Evolutionary conservation across 306 rosid genomes (phyloP).

Genomic region (Fragaria nilgerrensis): DNA sequence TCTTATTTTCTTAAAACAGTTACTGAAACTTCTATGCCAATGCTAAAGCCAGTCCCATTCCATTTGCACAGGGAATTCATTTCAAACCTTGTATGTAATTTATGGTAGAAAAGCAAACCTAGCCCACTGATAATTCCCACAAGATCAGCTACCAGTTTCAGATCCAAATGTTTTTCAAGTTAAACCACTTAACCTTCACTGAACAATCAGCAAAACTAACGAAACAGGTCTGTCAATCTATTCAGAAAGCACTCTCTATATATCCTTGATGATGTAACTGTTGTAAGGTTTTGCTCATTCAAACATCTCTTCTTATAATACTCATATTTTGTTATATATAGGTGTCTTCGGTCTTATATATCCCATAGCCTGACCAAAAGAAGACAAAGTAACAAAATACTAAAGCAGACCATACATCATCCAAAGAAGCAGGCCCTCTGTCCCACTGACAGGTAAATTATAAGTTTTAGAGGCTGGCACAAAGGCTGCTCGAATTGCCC

Average conservation of each 20-base stretch:
- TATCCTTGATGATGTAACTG: not conserved
- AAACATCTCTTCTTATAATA: not conserved
- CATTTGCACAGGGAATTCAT: not conserved
- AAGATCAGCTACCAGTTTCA: not conserved
- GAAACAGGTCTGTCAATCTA: conserved; percentile 12
- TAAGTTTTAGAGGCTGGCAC: not conserved
- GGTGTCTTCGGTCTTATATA: not conserved
- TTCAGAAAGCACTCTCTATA: not conserved
- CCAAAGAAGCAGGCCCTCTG: not conserved
- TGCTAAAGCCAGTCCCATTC: not conserved
- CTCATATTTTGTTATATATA: not conserved
- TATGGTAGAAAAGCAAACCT: not conserved
- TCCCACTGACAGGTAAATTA: not conserved
- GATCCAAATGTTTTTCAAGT: not conserved
- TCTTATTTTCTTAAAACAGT: no score
- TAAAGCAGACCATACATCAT: not conserved
- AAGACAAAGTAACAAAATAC: not conserved
- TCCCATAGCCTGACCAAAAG: not conserved
- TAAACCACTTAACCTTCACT: not conserved
- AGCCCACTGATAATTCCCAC: not conserved
- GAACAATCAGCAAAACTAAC: not conserved
- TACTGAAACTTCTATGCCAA: not conserved
- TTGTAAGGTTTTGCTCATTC: conserved; percentile 6
- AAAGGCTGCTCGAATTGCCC: not conserved
- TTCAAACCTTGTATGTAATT: not conserved